Conservation (phyloP, 1,284 basidiomycete species). For the Schizophyllum amplum region DNA sequence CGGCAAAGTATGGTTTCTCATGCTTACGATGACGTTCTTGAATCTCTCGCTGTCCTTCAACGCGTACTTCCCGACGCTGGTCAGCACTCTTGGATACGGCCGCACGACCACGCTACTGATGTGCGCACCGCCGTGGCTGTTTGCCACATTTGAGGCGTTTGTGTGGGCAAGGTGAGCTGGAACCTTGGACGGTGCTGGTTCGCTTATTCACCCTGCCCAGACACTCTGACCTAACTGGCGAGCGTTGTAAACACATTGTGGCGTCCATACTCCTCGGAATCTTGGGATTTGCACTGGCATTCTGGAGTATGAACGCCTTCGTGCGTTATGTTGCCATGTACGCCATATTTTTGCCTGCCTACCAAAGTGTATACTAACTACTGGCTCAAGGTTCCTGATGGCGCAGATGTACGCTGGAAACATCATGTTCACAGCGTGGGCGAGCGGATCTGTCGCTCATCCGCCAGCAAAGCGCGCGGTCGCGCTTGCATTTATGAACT, state of each 20-base stretch:
- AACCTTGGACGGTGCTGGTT: neutral
- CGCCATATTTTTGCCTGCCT: slow-evolving; percentile 15
- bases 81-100: slow-evolving; percentile 61
- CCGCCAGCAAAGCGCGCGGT: slow-evolving; percentile 73
- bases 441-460: slow-evolving; percentile 57
- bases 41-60: slow-evolving; percentile 52
- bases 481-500: slow-evolving; percentile 66
- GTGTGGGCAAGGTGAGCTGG: slow-evolving; percentile 34
- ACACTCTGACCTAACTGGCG: slow-evolving; percentile 63
- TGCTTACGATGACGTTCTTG: slow-evolving; percentile 36
- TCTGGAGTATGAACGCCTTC: slow-evolving; percentile 56
- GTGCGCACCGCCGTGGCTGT: slow-evolving; percentile 72
- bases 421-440: slow-evolving; percentile 66
- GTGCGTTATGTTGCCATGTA: slow-evolving; percentile 69
- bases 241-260: slow-evolving; percentile 60
- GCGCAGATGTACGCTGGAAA: slow-evolving; percentile 67
- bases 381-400: slow-evolving; percentile 57
- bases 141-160: slow-evolving; percentile 51
- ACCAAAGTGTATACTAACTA: neutral
- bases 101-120: slow-evolving; percentile 61
- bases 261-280: slow-evolving; percentile 50
- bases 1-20: slow-evolving; percentile 67
- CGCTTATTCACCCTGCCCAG: slow-evolving; percentile 21
- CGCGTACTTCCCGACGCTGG: slow-evolving; percentile 62
- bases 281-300: slow-evolving; percentile 68